Percentiles rank a stretch among this genome's conserved stretches.
Evolutionary conservation across 306 rosid genomes (phyloP).

Genomic region (Urtica urens): DNA sequence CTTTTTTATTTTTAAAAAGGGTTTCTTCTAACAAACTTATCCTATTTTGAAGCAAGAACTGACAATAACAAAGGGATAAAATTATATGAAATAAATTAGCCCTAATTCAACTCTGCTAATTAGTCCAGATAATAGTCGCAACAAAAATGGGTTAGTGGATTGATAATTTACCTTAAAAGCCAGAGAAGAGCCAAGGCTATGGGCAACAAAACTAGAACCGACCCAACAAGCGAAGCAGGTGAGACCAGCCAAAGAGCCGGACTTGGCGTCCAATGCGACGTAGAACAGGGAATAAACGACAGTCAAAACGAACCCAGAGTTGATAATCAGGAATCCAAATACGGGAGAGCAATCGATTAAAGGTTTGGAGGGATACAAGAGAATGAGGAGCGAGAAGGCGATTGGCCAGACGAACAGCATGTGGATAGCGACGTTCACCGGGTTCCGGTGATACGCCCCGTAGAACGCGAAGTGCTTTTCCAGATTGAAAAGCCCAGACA

Average conservation of each 20-base stretch:
- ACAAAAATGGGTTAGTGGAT: no score
- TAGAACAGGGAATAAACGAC: constrained; percentile 42
- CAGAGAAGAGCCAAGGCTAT: constrained; percentile 32
- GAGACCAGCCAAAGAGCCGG: constrained; percentile 65
- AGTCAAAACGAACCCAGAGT: constrained; percentile 45
- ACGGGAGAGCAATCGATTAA: constrained; percentile 27
- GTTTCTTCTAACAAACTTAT: no score
- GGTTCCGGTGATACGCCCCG: constrained; percentile 83
- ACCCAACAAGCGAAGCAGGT: constrained; percentile 53
- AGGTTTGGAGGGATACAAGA: constrained; percentile 56
- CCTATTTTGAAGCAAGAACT: no score
- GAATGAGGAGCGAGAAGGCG: constrained; percentile 40
- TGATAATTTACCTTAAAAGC: constrained; percentile 73
- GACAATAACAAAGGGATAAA: no score
- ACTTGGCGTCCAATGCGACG: constrained; percentile 42
- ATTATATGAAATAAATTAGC: no score
- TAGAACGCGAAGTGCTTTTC: constrained; percentile 84
- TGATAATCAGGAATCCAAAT: constrained; percentile 29
- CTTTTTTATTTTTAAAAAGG: no score
- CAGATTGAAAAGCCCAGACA: constrained; percentile 43
- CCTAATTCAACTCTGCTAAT: no score
- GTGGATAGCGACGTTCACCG: constrained; percentile 48
- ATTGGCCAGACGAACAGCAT: constrained; percentile 69
- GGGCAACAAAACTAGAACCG: constrained; percentile 43
- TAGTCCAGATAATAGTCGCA: no score